Base-by-base conservation (phyloP, 1,139 yeast species). In the Arxiozyma slooffiae region DNA sequence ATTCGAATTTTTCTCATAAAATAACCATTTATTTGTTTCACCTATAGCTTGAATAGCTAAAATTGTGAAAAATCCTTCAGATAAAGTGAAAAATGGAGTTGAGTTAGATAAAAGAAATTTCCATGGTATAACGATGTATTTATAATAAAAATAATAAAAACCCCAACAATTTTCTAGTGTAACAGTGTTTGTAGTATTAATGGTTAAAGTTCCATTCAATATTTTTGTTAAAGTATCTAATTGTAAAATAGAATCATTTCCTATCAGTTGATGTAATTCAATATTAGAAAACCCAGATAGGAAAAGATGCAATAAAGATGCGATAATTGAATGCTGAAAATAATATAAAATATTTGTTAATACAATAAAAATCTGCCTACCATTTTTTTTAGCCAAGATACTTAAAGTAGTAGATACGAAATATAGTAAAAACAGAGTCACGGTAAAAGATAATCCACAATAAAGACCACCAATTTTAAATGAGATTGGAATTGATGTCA, bases 11-110 rank as follows among this genome's bases (percentile, higher is more conserved):
- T 59, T 57, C 24, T 60, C 64, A 44, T 60, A 55, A n/a, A 53
- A 50, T 34, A 88, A 70, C 85, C 92, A 84, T 55, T 79, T 76
- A 50, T 87, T 77, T 8, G 87, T 80, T 63, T 88, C 92, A 7
- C 97, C 97, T 41, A 86, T 77, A 8, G 96, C 89, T 69, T 92
- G 98, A 55, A 92, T 87, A 30, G 89, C 82, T 52, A 92, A 72
- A 42, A 92, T 76, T 0, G 96, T 82, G 69, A 97, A 92, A 60
- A 92, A 84, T 1, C 98, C 98, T 70, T 92, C 98, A 51, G 89
- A 70, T 17, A 89, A 75, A 1, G 97, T 86, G 68, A 92, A 90
- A 46, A 86, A 72, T 0, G 96, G 94, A 1, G 98, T 92, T 7
- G 96, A 79, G 64, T 87, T 86, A 46, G 81, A 75, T 45, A 92